Base-by-base conservation (phyloP, 495 filamentous ascomycete genomes). In the Daldinia decipiens region DNA sequence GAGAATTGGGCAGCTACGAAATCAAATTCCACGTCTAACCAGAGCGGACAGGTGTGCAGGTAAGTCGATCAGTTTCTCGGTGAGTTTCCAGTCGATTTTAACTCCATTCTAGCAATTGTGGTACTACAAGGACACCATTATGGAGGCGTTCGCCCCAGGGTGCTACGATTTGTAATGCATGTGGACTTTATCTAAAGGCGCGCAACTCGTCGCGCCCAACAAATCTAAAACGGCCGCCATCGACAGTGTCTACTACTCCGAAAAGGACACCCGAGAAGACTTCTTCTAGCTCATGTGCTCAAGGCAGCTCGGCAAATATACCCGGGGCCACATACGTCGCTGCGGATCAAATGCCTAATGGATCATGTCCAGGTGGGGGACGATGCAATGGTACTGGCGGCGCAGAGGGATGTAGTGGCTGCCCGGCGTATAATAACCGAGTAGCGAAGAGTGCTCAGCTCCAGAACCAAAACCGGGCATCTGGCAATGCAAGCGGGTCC, bases 361-460 rank as follows among this genome's bases (percentile, higher is more conserved):
- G 95, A n/a, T 93, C 94, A 15, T 99, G 95, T 79, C 95, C 95
- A 5, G 95, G 95, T 40, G 96, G 95, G 59, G 95, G 95, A 45
- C 92, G 89, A 65, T 99, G 95, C 80, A 98, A 99, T 81, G 95
- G 95, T 15, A 98, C 95, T 29, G 95, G 95, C 47, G 95, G 95
- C 67, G 93, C 94, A n/a, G 92, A 96, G 69, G 95, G 93, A 26
- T 99, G 95, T 78, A 93, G 92, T 77, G 95, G 95, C 12, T 99
- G 95, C 73, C 95, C 95, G 34, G 96, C 96, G 5, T 98, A 90
- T 83, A 99, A 99, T 82, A 99, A 99, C 78, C 87, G 95, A 50
- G 89, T 98, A 50, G 92, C 94, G 59, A 97, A 97, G 80, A 91
- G 92, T 54, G 91, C 90, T 34, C 88, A 91, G 67, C 82, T 85